Evolutionary conservation across 139 green algal species (phyloP).

Genomic region (Coelastrella sp.): DNA sequence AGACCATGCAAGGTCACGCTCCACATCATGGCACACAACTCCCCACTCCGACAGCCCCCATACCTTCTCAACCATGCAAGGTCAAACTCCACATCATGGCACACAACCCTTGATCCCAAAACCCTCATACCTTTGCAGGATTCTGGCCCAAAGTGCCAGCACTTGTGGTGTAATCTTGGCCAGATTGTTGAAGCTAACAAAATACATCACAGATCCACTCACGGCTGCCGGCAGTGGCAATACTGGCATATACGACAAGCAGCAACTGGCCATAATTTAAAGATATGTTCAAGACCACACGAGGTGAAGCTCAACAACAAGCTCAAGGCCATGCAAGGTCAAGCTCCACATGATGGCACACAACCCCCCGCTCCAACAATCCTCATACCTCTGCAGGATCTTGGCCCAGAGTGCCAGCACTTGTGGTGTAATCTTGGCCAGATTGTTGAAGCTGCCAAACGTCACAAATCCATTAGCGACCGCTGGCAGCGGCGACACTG

Average conservation of each 20-base stretch:
- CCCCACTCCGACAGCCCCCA: no score
- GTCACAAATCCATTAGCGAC: conserved; percentile 89
- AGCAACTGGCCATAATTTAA: conserved; percentile 94
- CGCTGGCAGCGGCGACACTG: conserved; percentile 83
- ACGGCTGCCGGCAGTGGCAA: conserved; percentile 71
- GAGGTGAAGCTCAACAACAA: no score
- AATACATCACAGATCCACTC: conserved; percentile 92
- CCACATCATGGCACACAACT: no score
- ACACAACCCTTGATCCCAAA: no score
- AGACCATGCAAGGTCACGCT: no score
- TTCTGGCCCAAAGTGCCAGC: conserved; percentile 83
- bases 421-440: conserved; percentile 93
- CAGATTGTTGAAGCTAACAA: conserved; percentile 98
- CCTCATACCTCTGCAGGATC: conserved; percentile 70
- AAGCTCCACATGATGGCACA: no score
- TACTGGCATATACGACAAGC: conserved; percentile 98
- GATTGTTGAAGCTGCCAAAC: conserved; percentile 98
- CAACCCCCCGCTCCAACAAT: background rate
- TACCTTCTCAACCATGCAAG: no score
- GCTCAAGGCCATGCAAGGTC: no score
- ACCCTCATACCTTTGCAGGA: conserved; percentile 68
- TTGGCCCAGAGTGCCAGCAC: conserved; percentile 88
- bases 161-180: conserved; percentile 93
- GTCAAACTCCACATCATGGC: no score
- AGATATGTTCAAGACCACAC: no score